Conservation (phyloP, 257 asterid genomes). For the Plantago major region DNA sequence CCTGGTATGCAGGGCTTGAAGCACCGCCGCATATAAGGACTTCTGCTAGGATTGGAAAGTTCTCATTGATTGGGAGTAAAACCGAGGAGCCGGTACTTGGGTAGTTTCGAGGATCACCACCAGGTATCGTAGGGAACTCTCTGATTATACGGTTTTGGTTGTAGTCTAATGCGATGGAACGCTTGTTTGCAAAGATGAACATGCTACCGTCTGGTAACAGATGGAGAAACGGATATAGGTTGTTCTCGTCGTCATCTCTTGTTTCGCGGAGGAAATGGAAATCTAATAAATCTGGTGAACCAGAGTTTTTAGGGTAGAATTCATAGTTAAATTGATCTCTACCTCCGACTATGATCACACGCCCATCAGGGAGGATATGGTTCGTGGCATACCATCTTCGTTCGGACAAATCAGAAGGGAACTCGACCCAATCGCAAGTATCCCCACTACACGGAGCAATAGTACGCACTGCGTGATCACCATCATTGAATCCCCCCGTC, state of each 20-base stretch:
- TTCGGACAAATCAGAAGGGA: constrained; percentile 21
- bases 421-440: constrained; percentile 53
- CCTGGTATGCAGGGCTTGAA: constrained; percentile 24
- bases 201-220: constrained; percentile 62
- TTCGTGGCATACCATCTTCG: constrained; percentile 70
- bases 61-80: constrained; percentile 54
- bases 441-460: constrained; percentile 32
- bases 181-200: constrained; percentile 52
- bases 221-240: constrained; percentile 64
- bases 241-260: constrained; percentile 46
- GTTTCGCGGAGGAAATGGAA: constrained; percentile 52
- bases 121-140: constrained; percentile 43
- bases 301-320: constrained; percentile 29
- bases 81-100: constrained; percentile 74
- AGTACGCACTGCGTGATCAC: constrained; percentile 37
- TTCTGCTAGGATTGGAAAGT: constrained; percentile 24
- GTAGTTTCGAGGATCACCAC: constrained; percentile 53
- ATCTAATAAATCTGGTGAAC: constrained; percentile 1
- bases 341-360: constrained; percentile 57
- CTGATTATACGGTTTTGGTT: constrained; percentile 26
- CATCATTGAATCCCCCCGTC: constrained; percentile 77
- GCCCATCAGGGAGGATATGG: constrained; percentile 60
- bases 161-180: constrained; percentile 47
- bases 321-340: constrained; percentile 61
- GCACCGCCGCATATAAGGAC: constrained; percentile 77